Conservation (phyloP, 225 moss, liverwort and hornwort species). For the Takakia lepidozioides region DNA sequence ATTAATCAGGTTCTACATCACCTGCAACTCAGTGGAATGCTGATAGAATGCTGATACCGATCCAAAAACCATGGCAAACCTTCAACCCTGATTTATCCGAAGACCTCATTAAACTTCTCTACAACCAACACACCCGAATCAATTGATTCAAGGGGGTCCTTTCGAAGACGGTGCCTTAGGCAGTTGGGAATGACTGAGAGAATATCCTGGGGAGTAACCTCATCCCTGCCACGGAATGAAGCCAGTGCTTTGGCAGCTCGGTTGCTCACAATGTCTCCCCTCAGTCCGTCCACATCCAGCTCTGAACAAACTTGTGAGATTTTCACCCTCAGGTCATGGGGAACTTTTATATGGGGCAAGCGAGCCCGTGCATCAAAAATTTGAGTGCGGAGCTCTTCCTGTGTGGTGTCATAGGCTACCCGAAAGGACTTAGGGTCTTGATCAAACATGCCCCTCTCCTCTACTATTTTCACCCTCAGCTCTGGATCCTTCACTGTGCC, state of each 20-base stretch:
- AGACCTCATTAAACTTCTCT: constrained; percentile 85
- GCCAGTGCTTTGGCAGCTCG: constrained; percentile 83
- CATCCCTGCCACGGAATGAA: constrained; percentile 51
- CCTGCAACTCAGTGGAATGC: too few species aligned
- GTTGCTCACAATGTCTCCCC: constrained; percentile 84
- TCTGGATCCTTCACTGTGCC: constrained; percentile 79
- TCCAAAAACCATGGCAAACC: too few species aligned
- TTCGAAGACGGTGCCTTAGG: constrained; percentile 77
- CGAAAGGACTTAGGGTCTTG: constrained; percentile 62
- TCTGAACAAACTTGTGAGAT: constrained; percentile 83
- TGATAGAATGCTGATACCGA: too few species aligned
- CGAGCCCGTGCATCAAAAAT: constrained; percentile 52
- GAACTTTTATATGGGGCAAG: constrained; percentile 35
- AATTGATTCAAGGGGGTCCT: constrained; percentile 92
- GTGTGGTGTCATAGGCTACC: constrained; percentile 21
- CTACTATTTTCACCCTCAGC: constrained; percentile 75
- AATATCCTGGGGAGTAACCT: constrained; percentile 80
- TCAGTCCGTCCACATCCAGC: constrained; percentile 80
- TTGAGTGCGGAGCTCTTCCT: constrained; percentile 43
- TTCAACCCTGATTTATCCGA: too few species aligned
- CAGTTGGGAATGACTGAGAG: constrained; percentile 85
- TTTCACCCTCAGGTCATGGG: constrained; percentile 67
- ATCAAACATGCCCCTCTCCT: constrained; percentile 75
- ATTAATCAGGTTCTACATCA: too few species aligned
- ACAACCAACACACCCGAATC: constrained; percentile 74